These are phyloP conservation scores for Saitoella complicata DNA, from an alignment of 805 yeast genomes.

Conservation along the genomic window DNA sequence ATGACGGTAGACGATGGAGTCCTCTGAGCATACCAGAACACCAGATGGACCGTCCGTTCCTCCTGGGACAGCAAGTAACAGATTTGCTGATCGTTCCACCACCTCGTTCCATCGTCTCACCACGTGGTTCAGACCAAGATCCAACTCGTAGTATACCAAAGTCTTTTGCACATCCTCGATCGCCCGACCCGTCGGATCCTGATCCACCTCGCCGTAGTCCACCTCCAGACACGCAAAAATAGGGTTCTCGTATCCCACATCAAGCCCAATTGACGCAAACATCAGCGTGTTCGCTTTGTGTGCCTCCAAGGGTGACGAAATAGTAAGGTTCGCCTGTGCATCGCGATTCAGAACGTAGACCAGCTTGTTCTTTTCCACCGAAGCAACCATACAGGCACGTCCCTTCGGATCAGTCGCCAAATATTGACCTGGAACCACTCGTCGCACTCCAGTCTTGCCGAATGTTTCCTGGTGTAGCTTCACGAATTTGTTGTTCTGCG, in stretches of 20 bases:
- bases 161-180: slow-evolving; percentile 15
- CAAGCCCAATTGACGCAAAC: slow-evolving; percentile 40
- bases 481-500: slow-evolving; percentile 25
- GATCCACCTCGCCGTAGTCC: slow-evolving; percentile 29
- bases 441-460: slow-evolving; percentile 56
- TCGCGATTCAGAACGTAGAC: slow-evolving; percentile 47
- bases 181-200: slow-evolving; percentile 14
- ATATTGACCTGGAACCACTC: slow-evolving; percentile 61
- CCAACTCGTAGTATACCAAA: slow-evolving; percentile 63
- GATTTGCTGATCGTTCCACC: slow-evolving; percentile 29
- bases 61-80: slow-evolving; percentile 55
- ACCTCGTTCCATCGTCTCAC: slow-evolving; percentile 33
- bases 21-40: slow-evolving; percentile 44
- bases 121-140: slow-evolving; percentile 70
- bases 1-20: slow-evolving; percentile 30
- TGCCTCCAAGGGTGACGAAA: slow-evolving; percentile 66
- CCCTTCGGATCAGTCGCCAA: slow-evolving; percentile 54
- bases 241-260: slow-evolving; percentile 71
- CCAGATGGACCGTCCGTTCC: slow-evolving; percentile 59
- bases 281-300: slow-evolving; percentile 36
- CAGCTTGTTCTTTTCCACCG: slow-evolving; percentile 60
- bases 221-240: slow-evolving; percentile 66
- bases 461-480: slow-evolving; percentile 43
- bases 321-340: slow-evolving; percentile 28
- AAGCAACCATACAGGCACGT: slow-evolving; percentile 52